phyloP scores from a whole-genome alignment of 108 stramenopile species.

The Aurantiochytrium sp. region DNA sequence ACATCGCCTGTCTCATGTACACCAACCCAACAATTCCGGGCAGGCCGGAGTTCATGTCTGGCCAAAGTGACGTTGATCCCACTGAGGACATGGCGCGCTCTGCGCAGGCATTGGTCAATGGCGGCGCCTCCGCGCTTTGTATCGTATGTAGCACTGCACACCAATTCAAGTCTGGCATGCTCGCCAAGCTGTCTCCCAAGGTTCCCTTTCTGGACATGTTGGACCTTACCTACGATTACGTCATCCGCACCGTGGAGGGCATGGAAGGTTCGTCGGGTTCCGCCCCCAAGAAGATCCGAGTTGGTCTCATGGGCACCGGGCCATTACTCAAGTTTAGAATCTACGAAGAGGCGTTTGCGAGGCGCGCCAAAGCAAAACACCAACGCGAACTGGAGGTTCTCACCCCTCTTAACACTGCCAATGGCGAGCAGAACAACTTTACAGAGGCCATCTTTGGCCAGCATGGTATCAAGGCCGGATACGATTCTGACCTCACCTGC shows the following conservation, averaged over 20 bases:
- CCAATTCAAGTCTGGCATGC: background rate
- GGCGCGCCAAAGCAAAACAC: background rate
- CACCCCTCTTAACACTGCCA: background rate
- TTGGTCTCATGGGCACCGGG: constrained; percentile 1
- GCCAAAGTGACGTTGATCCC: background rate
- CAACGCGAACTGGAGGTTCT: background rate
- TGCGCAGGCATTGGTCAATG: background rate
- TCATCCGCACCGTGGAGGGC: background rate
- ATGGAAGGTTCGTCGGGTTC: no score
- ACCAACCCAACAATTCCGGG: constrained; percentile 10
- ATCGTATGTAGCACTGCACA: constrained; percentile 6
- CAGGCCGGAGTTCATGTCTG: background rate
- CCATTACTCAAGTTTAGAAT: background rate
- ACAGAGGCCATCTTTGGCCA: background rate
- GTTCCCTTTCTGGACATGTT: constrained; percentile 14
- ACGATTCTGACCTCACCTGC: background rate
- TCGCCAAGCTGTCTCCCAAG: background rate
- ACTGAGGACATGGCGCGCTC: background rate
- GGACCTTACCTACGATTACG: background rate
- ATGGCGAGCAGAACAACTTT: background rate
- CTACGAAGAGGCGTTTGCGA: background rate
- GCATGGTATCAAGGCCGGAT: constrained; percentile 4
- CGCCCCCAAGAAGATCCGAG: background rate
- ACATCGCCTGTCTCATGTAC: background rate
- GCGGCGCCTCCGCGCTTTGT: constrained; percentile 2